Percentiles rank a stretch among this genome's conserved stretches.
Conservation (phyloP, 1,284 basidiomycete species). For the Puccinia coronata region DNA sequence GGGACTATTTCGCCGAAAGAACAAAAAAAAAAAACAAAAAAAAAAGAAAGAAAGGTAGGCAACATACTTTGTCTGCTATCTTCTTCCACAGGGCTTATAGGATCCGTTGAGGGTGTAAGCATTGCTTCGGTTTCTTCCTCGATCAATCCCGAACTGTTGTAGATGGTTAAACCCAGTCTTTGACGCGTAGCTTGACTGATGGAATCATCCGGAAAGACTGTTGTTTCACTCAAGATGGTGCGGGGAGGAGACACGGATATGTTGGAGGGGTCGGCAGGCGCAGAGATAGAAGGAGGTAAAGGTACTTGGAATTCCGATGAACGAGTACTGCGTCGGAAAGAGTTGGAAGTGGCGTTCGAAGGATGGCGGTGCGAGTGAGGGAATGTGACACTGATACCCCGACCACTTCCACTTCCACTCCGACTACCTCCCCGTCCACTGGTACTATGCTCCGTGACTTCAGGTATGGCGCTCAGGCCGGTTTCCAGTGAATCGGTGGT, state of each 20-base stretch:
- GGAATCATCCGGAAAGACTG: slow-evolving; percentile 38
- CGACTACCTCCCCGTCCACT: slow-evolving; percentile 24
- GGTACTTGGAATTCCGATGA: slow-evolving; percentile 13
- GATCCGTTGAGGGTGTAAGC: background rate
- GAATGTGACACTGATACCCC: background rate
- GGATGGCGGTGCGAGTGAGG: slow-evolving; percentile 32
- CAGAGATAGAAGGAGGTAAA: background rate
- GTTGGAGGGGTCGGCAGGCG: background rate
- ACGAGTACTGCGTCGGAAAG: background rate
- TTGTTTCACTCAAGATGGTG: slow-evolving; percentile 5
- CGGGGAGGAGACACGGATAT: slow-evolving; percentile 25
- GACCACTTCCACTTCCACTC: slow-evolving; percentile 3
- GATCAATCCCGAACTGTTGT: slow-evolving; percentile 14
- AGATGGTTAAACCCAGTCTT: slow-evolving; percentile 11
- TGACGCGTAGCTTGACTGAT: slow-evolving; percentile 40
- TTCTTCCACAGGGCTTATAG: background rate
- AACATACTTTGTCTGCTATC: background rate
- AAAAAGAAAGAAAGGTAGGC: background rate
- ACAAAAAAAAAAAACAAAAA: no score
- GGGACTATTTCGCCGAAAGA: no score
- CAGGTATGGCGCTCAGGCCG: slow-evolving; percentile 40
- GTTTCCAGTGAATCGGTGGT: slow-evolving; percentile 37
- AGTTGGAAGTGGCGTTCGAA: slow-evolving; percentile 33
- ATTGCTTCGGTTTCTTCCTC: slow-evolving; percentile 24
- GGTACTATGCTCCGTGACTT: slow-evolving; percentile 36